Evolutionary conservation across 2,329 filamentous ascomycete genomes (phyloP), one percentile per base, ranked within the genome.

Genomic region (Penicillium sp.): DNA sequence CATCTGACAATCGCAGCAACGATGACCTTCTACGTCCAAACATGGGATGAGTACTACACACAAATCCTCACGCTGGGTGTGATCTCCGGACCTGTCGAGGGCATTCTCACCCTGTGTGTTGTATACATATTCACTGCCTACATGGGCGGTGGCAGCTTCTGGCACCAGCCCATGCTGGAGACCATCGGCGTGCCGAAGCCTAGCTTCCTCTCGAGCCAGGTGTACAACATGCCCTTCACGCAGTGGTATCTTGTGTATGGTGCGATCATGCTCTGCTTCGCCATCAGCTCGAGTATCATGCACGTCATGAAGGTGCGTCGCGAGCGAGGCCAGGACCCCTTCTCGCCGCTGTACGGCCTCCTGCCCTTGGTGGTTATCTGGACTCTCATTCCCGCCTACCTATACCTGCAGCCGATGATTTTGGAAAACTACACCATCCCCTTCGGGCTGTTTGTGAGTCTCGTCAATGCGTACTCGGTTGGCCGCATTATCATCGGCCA

Each of bases 1-100:
- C 2, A 5, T 24, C 54, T 67, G 44, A 65, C 48, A 24, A 42
- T 13, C 34, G 32, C 51, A 91, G 88, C 89, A 7, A 85, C 93
- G 57, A 81, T 95, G 67, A 97, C 94, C n/a, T 99, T 99, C 76
- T 97, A 97, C 74, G 89, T 97, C 40, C 94, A 97, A 74, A 97
- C 94, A 34, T 99, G 94, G 94, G 94, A 99, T 71, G 94, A 97
- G 74, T 99, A 97, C 77, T 93, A 97, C 78, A 99, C 94, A 50
- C 92, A 97, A 75, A 94, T 92, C 3, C 84, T 99, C 46, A 97
- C 92, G 1, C 84, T 99, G 6, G 94, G 94, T 57, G 79, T 97
- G 60, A 82, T 99, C 63, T 97, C 93, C 62, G 94, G 94, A 0
- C 94, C 94, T 4, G 94, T 99, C 37, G 94, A 99, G 76, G 94